A percentile compares a stretch with the other conserved stretches of the same genome.
These are phyloP conservation scores for Falciphora oryzae DNA, from an alignment of 2,329 filamentous ascomycete genomes.

Conservation along the genomic window DNA sequence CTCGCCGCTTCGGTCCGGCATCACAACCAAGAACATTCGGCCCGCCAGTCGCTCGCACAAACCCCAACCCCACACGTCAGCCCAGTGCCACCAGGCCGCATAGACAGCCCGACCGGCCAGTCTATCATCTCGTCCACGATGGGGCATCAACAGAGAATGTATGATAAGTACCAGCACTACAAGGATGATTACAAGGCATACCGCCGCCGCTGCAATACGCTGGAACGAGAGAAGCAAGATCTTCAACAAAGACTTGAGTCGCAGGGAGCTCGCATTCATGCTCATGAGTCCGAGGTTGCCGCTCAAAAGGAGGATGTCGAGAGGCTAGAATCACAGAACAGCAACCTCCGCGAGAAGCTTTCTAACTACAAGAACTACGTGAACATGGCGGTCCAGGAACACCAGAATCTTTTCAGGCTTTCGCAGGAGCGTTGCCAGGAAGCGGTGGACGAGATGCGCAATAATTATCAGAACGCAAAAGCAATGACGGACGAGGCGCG, in stretches of 20 bases:
- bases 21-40: not conserved
- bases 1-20: not conserved
- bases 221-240: not conserved
- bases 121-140: not conserved
- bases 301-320: not conserved
- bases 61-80: not conserved
- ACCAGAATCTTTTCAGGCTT: constrained; percentile 36
- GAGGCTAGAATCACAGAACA: not conserved
- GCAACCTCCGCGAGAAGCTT: not conserved
- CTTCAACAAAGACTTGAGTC: not conserved
- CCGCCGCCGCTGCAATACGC: not conserved
- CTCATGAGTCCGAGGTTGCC: not conserved
- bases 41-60: not conserved
- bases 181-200: not conserved
- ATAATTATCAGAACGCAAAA: constrained; percentile 24
- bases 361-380: constrained; percentile 27
- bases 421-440: constrained; percentile 28
- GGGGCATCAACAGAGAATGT: not conserved
- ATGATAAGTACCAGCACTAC: not conserved
- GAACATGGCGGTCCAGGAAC: constrained; percentile 40
- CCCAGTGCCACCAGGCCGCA: too few relatives aligned
- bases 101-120: not conserved
- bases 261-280: not conserved
- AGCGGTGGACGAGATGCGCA: constrained; percentile 27
- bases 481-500: constrained; percentile 20